These are phyloP conservation scores for Pseudohalonectria lignicola DNA, from an alignment of 2,329 filamentous ascomycete species.

Conservation along the genomic window DNA sequence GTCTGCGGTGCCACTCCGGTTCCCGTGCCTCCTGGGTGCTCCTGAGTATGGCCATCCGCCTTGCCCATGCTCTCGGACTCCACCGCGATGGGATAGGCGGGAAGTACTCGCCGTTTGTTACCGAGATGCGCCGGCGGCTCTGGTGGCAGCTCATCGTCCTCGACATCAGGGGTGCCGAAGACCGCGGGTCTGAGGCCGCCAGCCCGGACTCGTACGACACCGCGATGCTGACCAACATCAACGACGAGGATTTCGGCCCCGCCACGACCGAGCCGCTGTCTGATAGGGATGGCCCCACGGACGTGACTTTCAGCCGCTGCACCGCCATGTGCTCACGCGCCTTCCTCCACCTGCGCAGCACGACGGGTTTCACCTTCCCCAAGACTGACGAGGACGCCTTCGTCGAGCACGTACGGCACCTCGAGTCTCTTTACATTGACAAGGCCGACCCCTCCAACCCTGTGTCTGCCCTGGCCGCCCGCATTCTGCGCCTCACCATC, in stretches of 20 bases:
- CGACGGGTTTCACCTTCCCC: too few relatives aligned
- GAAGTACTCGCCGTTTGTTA: conserved; percentile 45
- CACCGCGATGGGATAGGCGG: conserved; percentile 44
- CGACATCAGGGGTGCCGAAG: conserved; percentile 49
- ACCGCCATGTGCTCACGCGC: conserved; percentile 26
- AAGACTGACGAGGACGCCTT: too few relatives aligned
- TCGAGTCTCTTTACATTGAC: too few relatives aligned
- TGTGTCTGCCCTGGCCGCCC: too few relatives aligned
- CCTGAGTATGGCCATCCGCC: conserved; percentile 48
- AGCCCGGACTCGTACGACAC: conserved; percentile 40
- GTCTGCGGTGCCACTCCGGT: too few relatives aligned
- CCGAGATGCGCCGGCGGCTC: conserved; percentile 49
- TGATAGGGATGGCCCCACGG: conserved; percentile 39
- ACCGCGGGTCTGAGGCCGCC: conserved; percentile 42
- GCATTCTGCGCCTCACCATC: too few relatives aligned
- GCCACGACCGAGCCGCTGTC: conserved; percentile 34
- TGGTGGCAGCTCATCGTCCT: conserved; percentile 52
- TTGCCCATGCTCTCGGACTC: conserved; percentile 41
- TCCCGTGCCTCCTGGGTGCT: too few relatives aligned
- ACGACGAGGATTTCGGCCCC: conserved; percentile 38
- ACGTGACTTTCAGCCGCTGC: conserved; percentile 34
- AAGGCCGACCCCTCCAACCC: too few relatives aligned
- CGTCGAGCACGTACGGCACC: too few relatives aligned
- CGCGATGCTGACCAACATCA: conserved; percentile 43
- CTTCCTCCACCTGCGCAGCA: conserved; percentile 27